A percentile compares a stretch with the other conserved stretches of the same genome.
Evolutionary conservation across 2,329 filamentous ascomycete species (phyloP).

Genomic region (Fusarium brevicatenulatum): DNA sequence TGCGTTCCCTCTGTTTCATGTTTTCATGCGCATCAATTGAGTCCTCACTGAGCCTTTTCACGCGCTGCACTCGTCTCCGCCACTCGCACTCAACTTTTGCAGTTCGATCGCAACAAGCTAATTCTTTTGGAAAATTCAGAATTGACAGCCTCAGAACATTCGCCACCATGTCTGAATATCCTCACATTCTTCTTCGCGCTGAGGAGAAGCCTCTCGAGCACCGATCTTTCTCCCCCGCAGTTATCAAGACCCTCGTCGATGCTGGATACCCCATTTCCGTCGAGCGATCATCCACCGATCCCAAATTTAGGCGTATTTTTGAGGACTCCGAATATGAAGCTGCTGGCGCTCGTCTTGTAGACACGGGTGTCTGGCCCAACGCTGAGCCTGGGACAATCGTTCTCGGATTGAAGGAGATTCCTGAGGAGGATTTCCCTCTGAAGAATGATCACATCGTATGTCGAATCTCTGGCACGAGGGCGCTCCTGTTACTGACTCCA

Average conservation of each 20-base stretch:
- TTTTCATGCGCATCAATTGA: conserved; percentile 5
- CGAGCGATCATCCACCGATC: conserved; percentile 60
- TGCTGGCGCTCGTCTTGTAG: conserved; percentile 72
- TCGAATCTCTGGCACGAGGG: too few relatives aligned
- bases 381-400: conserved; percentile 76
- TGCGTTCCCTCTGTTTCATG: neutral
- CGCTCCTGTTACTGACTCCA: neutral
- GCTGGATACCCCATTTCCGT: conserved; percentile 76
- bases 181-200: conserved; percentile 62
- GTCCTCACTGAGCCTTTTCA: conserved; percentile 1
- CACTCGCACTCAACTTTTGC: neutral
- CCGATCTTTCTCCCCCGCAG: conserved; percentile 53
- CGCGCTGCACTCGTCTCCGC: neutral
- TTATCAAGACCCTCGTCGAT: conserved; percentile 66
- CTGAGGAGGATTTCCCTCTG: conserved; percentile 71
- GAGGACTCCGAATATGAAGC: conserved; percentile 69
- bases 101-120: conserved; percentile 11
- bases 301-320: conserved; percentile 72
- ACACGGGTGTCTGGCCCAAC: conserved; percentile 73
- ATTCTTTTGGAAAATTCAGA: conserved; percentile 2
- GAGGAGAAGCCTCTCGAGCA: conserved; percentile 66
- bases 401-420: conserved; percentile 81
- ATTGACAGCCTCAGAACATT: conserved; percentile 4
- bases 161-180: conserved; percentile 44
- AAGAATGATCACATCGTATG: conserved; percentile 44